These are phyloP conservation scores for Tricholomella constricta DNA, from an alignment of 768 basidiomycete species.

Conservation along the genomic window DNA sequence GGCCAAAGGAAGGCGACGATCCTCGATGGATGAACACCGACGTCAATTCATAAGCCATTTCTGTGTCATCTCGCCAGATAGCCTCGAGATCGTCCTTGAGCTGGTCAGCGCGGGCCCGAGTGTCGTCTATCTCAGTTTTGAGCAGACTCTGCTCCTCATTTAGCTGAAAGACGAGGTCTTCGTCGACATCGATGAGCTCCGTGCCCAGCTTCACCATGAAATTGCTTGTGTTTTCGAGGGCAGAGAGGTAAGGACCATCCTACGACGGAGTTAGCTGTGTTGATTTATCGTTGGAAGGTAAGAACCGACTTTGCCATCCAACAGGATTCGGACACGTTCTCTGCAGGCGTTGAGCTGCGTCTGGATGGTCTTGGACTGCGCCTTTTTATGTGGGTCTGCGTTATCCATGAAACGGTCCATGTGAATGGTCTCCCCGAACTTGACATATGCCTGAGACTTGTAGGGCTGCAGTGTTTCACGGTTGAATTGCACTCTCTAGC, in stretches of 20 bases:
- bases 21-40: conserved; percentile 97
- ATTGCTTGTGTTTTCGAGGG: conserved; percentile 54
- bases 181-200: conserved; percentile 55
- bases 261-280: conserved; percentile 25
- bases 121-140: conserved; percentile 54
- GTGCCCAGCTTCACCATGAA: conserved; percentile 55
- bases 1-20: conserved; percentile 82
- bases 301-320: conserved; percentile 66
- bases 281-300: neutral
- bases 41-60: conserved; percentile 84
- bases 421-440: conserved; percentile 82
- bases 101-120: conserved; percentile 47
- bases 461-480: conserved; percentile 87
- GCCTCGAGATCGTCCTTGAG: conserved; percentile 73
- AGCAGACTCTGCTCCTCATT: conserved; percentile 55
- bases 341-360: conserved; percentile 61
- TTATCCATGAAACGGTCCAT: conserved; percentile 92
- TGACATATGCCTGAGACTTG: conserved; percentile 96
- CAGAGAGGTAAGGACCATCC: conserved; percentile 62
- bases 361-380: conserved; percentile 70
- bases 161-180: conserved; percentile 54
- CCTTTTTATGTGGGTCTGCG: conserved; percentile 70
- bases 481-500: conserved; percentile 91
- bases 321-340: conserved; percentile 66
- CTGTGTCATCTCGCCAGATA: conserved; percentile 69